Base-by-base conservation (phyloP, 2,329 filamentous ascomycete genomes). In the Diaporthe ampelina region DNA sequence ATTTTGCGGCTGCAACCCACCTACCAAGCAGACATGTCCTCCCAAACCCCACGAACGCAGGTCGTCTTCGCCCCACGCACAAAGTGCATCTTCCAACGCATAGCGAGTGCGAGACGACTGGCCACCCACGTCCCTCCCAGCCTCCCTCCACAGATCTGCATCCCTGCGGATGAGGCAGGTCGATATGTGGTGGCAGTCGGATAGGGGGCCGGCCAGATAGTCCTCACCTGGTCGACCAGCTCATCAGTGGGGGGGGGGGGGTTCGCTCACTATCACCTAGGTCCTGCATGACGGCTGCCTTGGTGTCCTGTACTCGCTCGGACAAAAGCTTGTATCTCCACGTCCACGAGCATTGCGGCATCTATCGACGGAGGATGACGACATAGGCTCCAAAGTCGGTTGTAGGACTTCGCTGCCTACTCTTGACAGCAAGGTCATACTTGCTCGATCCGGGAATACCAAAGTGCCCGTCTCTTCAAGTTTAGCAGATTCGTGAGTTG, bases 41-140 rank as follows among this genome's bases (percentile, higher is more conserved):
- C n/a, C 24, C 24, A 26, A 67, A 8, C 45, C 63, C 63, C 32
- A 54, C 29, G 45, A n/a, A 48, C 32, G n/a, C 43, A 68, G 6
- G 32, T 24, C 32, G 37, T 21, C 45, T 10, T 24, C 17, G 9
- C 63, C 48, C 59, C 40, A 63, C 40, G 40, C 63, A 26, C 48
- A 68, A 68, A 29, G n/a, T 9, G 32, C n/a, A 40, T 10, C 21
- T 68, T 21, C 45, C 63, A 40, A 54, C 48, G 13, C 13, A 68
- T 68, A 68, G 63, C 63, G 63, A 68, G 48, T 68, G 63, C 63
- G 63, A 68, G 32, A 35, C 48, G 48, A 32, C 63, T 68, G 63
- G 63, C 63, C 48, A 68, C 29, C 11, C 45, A 19, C 29, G 29
- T 4, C 6, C 11, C 11, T 43, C 11, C 45, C 26, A 21, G n/a